Conservation (phyloP, 1,284 basidiomycete species). For the Grifola frondosa region DNA sequence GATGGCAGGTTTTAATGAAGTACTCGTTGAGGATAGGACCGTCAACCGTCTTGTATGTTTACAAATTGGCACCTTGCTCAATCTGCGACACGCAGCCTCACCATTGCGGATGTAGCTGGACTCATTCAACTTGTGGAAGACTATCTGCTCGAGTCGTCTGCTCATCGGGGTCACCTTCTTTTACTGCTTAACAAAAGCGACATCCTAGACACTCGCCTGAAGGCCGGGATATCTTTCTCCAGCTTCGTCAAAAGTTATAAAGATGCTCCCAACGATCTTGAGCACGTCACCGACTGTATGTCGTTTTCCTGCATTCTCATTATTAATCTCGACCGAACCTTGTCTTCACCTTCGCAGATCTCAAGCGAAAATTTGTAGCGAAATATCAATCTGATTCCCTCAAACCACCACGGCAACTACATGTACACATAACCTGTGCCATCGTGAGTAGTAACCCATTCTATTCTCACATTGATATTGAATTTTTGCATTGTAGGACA, state of each 20-base stretch:
- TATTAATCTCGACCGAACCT: too few species aligned
- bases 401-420: constrained; percentile 42
- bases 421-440: constrained; percentile 55
- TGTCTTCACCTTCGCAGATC: constrained; percentile 33
- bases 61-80: constrained; percentile 1
- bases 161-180: constrained; percentile 54
- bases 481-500: constrained; percentile 38
- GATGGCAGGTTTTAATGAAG: constrained; percentile 64
- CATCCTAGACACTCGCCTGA: constrained; percentile 53
- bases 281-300: constrained; percentile 52
- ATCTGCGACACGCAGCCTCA: background rate
- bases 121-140: constrained; percentile 60
- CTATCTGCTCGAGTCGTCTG: constrained; percentile 56
- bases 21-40: constrained; percentile 54
- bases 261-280: constrained; percentile 45
- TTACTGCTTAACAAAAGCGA: constrained; percentile 67
- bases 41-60: constrained; percentile 55
- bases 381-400: constrained; percentile 48
- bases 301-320: constrained; percentile 3
- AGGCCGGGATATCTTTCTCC: constrained; percentile 48
- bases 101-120: constrained; percentile 41
- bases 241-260: constrained; percentile 56
- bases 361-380: constrained; percentile 47
- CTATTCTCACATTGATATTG: background rate
- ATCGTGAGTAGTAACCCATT: constrained; percentile 39